Evolutionary conservation across 768 basidiomycete genomes (phyloP).

Genomic region (Termitomyces titanicus): DNA sequence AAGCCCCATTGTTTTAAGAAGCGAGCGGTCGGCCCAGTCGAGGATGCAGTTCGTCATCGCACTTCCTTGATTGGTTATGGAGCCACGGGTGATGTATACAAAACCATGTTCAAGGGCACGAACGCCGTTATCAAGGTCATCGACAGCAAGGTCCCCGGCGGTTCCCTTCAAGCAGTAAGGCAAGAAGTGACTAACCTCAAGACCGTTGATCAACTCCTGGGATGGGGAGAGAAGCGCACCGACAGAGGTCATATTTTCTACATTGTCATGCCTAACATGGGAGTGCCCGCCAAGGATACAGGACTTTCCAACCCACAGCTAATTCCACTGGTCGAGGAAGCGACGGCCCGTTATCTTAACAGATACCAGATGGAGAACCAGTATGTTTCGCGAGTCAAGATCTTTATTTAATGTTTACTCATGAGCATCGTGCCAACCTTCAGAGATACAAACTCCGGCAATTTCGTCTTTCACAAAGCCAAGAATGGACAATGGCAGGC

Average conservation of each 20-base stretch:
- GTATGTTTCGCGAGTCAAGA: not conserved
- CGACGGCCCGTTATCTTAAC: not conserved
- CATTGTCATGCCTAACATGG: slow-evolving; percentile 7
- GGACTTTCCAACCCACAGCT: not conserved
- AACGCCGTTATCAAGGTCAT: slow-evolving; percentile 1
- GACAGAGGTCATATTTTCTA: not conserved
- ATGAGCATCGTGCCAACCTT: not conserved
- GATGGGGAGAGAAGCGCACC: slow-evolving; percentile 7
- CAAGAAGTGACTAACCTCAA: not conserved
- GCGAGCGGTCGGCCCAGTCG: not conserved
- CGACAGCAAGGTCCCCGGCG: not conserved
- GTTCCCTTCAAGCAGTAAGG: not conserved
- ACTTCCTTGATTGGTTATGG: not conserved
- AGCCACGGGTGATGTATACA: not conserved
- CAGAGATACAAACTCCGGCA: not conserved
- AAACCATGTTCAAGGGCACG: not conserved
- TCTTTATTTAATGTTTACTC: not conserved
- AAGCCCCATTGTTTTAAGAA: not conserved
- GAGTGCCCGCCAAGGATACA: not conserved
- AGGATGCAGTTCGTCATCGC: not conserved
- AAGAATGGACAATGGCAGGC: slow-evolving; percentile 3
- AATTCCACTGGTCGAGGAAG: not conserved
- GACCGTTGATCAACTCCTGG: not conserved
- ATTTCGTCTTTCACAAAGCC: slow-evolving; percentile 3
- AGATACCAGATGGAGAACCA: slow-evolving; percentile 3